phyloP scores from a whole-genome alignment of 305 asterid species.

The Fraxinus sp. region DNA sequence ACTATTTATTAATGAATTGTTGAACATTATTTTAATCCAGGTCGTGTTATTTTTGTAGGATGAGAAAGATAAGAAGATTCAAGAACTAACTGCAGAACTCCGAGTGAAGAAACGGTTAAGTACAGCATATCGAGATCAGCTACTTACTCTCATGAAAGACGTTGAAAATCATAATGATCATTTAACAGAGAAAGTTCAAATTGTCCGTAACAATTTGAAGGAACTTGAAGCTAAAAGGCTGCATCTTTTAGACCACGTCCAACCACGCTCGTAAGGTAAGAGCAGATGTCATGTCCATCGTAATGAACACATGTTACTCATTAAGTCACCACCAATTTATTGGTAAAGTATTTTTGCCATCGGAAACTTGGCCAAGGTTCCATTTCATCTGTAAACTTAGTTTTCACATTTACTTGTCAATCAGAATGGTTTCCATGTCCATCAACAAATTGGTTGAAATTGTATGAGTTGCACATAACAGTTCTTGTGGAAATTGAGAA shows the following conservation, averaged over 20 bases:
- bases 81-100: conserved; percentile 69
- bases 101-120: conserved; percentile 62
- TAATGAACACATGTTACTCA: conserved; percentile 13
- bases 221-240: conserved; percentile 48
- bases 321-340: neutral
- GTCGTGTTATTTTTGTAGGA: conserved; percentile 43
- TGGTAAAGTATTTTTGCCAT: conserved; percentile 8
- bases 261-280: conserved; percentile 36
- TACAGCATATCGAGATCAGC: conserved; percentile 68
- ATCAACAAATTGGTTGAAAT: neutral
- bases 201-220: conserved; percentile 38
- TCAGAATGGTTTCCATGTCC: conserved; percentile 11
- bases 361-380: neutral
- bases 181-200: conserved; percentile 52
- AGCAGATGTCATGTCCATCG: conserved; percentile 6
- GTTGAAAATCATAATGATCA: conserved; percentile 67
- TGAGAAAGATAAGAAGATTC: conserved; percentile 73
- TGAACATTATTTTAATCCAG: neutral
- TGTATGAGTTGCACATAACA: neutral
- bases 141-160: conserved; percentile 60
- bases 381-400: conserved; percentile 5
- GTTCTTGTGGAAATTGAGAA: conserved; percentile 3
- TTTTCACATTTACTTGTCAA: neutral
- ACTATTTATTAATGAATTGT: neutral
- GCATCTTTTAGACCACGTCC: conserved; percentile 34